Evolutionary conservation across 768 basidiomycete genomes (phyloP).

Genomic region (Tylopilus subfusipes): DNA sequence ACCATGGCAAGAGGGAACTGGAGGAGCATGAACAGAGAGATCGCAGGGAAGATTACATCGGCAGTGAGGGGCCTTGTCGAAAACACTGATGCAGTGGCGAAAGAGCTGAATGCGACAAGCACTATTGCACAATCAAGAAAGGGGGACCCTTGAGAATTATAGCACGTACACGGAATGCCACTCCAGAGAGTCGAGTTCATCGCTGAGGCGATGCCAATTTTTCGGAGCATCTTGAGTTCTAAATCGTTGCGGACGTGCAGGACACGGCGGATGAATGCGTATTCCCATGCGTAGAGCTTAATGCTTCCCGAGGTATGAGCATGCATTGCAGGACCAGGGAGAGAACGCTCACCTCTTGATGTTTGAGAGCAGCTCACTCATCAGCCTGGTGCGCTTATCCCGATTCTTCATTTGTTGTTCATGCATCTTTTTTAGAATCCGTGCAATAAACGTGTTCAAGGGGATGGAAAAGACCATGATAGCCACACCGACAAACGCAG

Average conservation of each 20-base stretch:
- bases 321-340: not conserved
- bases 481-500: slow-evolving; percentile 83
- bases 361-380: slow-evolving; percentile 92
- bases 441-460: slow-evolving; percentile 68
- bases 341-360: slow-evolving; percentile 62
- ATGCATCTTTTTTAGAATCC: slow-evolving; percentile 70
- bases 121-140: slow-evolving; percentile 32
- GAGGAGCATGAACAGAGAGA: slow-evolving; percentile 84
- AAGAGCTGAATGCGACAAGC: slow-evolving; percentile 79
- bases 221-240: slow-evolving; percentile 77
- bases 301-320: slow-evolving; percentile 48
- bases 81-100: slow-evolving; percentile 64
- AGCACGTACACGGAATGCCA: slow-evolving; percentile 53
- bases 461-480: slow-evolving; percentile 86
- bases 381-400: slow-evolving; percentile 76
- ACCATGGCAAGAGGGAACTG: slow-evolving; percentile 87
- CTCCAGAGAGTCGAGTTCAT: slow-evolving; percentile 62
- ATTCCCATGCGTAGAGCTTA: slow-evolving; percentile 94
- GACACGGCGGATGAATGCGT: slow-evolving; percentile 78
- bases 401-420: slow-evolving; percentile 92
- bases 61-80: slow-evolving; percentile 72
- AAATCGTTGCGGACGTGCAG: slow-evolving; percentile 76
- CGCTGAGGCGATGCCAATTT: slow-evolving; percentile 75
- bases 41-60: slow-evolving; percentile 94
- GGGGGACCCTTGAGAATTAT: not conserved